Evolutionary conservation across 2,329 filamentous ascomycete species (phyloP).

Genomic region (Xylaria hypoxylon): DNA sequence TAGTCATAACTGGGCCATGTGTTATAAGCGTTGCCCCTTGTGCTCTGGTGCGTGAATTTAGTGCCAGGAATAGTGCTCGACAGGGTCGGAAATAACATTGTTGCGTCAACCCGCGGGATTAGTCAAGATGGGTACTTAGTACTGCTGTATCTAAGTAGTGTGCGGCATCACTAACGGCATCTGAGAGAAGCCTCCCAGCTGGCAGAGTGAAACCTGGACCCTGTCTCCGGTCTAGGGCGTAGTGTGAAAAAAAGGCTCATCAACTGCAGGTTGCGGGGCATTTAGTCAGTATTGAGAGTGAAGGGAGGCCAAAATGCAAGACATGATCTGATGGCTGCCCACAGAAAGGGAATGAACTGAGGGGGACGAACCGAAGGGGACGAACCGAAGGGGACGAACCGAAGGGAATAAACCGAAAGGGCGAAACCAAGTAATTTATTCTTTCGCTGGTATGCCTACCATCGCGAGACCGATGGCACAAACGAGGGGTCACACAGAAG

Average conservation of each 20-base stretch:
- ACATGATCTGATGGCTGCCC: no score
- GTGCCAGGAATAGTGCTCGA: neutral
- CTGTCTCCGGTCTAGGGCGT: neutral
- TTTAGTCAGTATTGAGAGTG: neutral
- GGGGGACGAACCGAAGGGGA: slow-evolving; percentile 1
- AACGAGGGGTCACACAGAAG: neutral
- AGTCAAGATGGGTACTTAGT: slow-evolving; percentile 18
- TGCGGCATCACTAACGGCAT: slow-evolving; percentile 10
- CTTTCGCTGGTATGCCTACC: neutral
- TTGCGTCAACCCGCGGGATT: slow-evolving; percentile 6
- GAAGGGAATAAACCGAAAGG: slow-evolving; percentile 22
- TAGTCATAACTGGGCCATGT: neutral
- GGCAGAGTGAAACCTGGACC: slow-evolving; percentile 1
- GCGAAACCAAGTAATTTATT: slow-evolving; percentile 23
- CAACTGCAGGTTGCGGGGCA: slow-evolving; percentile 7
- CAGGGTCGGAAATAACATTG: slow-evolving; percentile 29
- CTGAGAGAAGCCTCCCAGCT: slow-evolving; percentile 6
- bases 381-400: neutral
- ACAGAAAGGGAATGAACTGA: no score
- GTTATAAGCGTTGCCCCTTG: slow-evolving; percentile 1
- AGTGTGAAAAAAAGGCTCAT: slow-evolving; percentile 16
- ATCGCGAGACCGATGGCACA: slow-evolving; percentile 20
- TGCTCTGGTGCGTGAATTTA: slow-evolving; percentile 9
- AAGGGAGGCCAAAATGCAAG: neutral
- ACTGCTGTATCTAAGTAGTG: no score